Percentiles rank a stretch among this genome's conserved stretches.
Conservation (phyloP, 2,329 filamentous ascomycete genomes). For the Talaromyces rugulosus region DNA sequence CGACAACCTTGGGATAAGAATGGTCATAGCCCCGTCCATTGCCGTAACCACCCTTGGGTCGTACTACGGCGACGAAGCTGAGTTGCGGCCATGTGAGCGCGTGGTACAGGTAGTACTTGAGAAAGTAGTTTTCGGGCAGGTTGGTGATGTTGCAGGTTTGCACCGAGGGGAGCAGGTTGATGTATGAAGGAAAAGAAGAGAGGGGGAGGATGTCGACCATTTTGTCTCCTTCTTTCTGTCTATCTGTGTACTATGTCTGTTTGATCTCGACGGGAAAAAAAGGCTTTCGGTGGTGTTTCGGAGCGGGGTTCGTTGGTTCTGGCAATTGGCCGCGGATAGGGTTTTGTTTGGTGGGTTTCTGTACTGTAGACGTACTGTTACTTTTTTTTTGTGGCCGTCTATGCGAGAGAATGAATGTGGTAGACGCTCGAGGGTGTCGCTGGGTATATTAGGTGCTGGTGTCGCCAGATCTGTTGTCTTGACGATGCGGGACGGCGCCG, state of each 20-base stretch:
- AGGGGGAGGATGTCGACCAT: conserved; percentile 49
- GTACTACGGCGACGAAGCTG: conserved; percentile 92
- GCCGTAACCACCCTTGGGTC: conserved; percentile 70
- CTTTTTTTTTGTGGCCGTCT: neutral
- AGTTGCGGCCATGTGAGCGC: conserved; percentile 97
- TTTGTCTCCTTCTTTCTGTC: conserved; percentile 5
- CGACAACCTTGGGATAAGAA: conserved; percentile 94
- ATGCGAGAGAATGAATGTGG: neutral
- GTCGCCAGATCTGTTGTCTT: neutral
- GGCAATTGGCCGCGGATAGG: neutral
- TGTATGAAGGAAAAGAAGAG: conserved; percentile 55
- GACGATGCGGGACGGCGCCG: neutral
- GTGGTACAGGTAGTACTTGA: conserved; percentile 99
- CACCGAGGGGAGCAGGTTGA: conserved; percentile 79
- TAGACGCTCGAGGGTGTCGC: neutral
- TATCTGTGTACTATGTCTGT: neutral
- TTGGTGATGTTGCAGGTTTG: conserved; percentile 99
- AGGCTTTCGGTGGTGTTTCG: neutral
- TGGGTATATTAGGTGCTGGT: neutral
- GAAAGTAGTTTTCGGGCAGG: conserved; percentile 98
- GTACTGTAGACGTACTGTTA: neutral
- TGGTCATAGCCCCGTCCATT: neutral
- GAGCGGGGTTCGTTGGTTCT: neutral
- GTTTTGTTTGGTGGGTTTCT: neutral
- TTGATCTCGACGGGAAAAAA: neutral